Base-by-base conservation (phyloP, 2,329 filamentous ascomycete species). In the Cladosporium austrohemisphaericum region DNA sequence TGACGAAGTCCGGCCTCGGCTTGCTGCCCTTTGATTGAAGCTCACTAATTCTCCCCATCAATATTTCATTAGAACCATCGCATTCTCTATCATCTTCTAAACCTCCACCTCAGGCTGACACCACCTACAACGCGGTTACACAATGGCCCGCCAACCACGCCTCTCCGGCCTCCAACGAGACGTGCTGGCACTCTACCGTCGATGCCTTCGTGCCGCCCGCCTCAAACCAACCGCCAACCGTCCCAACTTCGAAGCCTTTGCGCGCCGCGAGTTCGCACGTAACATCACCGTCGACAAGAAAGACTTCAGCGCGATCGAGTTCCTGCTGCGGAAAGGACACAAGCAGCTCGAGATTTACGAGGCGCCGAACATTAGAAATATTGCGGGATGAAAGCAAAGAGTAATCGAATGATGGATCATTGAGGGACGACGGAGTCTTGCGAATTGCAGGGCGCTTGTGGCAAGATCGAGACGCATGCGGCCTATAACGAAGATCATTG, bases 111-210 rank as follows among this genome's bases (percentile, higher is more conserved):
- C 33, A n/a, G 8, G n/a, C n/a, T n/a, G n/a, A n/a, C n/a, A n/a
- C 29, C 14, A n/a, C 1, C 44, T 2, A 18, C 18, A 18, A 29
- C 8, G 5, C 16, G 14, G n/a, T 10, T 13, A n/a, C 31, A 19
- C 19, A 20, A 35, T 46, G 43, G 49, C 35, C 29, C 19, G 18
- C 29, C 67, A 68, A 64, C 56, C 63, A 18, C 78, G 82, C 60
- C 74, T 91, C 20, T 95, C 91, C 6, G 93, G 93, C 28, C 75
- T 97, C n/a, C 92, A 97, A 66, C 85, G 81, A 61, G 89, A 95
- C 62, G 92, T 96, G 3, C 69, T 97, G 44, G 77, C 83, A 26
- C 79, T 98, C 11, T 98, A 97, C 67, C 83, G 92, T 51, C 80
- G 83, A 64, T 97, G 92, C 62, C 74, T 98, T 20, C 81, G 91